A percentile compares a stretch with the other conserved stretches of the same genome.
These are phyloP conservation scores for Teratosphaeria destructans DNA, from an alignment of 2,329 filamentous ascomycete genomes.

Conservation along the genomic window DNA sequence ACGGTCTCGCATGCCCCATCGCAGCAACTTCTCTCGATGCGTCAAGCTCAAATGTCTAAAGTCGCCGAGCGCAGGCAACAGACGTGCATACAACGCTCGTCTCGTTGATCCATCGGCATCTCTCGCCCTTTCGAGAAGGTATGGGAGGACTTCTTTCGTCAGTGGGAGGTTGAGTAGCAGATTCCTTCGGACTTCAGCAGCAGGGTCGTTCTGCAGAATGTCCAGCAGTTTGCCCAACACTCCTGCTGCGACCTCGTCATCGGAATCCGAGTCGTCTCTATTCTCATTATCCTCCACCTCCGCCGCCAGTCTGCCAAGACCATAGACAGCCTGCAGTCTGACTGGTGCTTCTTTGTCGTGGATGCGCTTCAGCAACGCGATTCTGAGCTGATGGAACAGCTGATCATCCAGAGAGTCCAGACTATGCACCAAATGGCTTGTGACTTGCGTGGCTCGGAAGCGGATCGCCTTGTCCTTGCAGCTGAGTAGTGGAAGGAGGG, in stretches of 20 bases:
- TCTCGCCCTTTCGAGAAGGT: constrained; percentile 78
- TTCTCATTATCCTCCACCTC: constrained; percentile 54
- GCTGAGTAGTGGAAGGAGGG: constrained; percentile 63
- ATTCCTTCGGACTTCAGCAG: constrained; percentile 81
- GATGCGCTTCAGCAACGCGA: constrained; percentile 72
- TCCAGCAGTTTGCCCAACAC: constrained; percentile 76
- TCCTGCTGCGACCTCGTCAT: constrained; percentile 54
- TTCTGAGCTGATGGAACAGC: constrained; percentile 70
- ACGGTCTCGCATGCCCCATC: constrained; percentile 88
- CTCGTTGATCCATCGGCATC: constrained; percentile 80
- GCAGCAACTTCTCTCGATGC: constrained; percentile 87
- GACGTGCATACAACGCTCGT: constrained; percentile 72
- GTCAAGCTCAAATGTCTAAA: constrained; percentile 87
- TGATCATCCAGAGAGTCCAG: constrained; percentile 88
- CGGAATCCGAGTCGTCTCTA: constrained; percentile 61
- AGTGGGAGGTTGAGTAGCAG: constrained; percentile 86
- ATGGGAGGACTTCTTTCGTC: constrained; percentile 69
- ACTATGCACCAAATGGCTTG: constrained; percentile 85
- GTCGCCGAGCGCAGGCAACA: constrained; percentile 82
- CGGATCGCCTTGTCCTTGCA: constrained; percentile 90
- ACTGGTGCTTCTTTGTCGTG: constrained; percentile 92
- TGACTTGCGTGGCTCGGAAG: constrained; percentile 79
- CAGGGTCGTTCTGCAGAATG: constrained; percentile 85
- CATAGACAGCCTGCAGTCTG: constrained; percentile 81
- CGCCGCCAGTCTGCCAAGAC: constrained; percentile 69